Base-by-base conservation (phyloP, 306 rosid genomes). In the Prunus fruticosa region DNA sequence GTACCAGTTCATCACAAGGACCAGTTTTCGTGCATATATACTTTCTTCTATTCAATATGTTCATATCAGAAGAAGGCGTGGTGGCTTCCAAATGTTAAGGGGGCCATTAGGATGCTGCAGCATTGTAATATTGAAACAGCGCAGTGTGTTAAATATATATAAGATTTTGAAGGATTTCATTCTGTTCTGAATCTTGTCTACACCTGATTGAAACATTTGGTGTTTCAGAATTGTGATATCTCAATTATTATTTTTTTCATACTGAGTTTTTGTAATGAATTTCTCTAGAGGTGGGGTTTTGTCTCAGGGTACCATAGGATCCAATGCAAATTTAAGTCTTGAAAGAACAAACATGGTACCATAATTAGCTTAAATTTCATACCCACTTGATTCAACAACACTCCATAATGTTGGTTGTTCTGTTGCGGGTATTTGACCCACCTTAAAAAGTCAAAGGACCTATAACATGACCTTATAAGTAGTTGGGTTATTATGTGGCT, bases 151-250 rank as follows among this genome's bases (percentile, higher is more conserved):
- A 25, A 46, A 64, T 38, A 23, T 15, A 61, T 56, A 20, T 2
- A 74, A 27, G 15, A 30, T 61, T 38, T 61, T 51, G 58, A 52
- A 23, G 3, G 58, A 72, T 56, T 25, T 23, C 52, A 22, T 46
- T 73, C n/a, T 34, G n/a, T 63, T 76, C 73, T 38, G 43, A 8
- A 38, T 38, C 43, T 63, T 25, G 51, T 62, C 49, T 11, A 6
- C 65, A 72, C 66, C 32, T 32, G 64, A 54, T 45, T 20, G 34
- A 34, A 53, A 53, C 14, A 20, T 38, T 19, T 19, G 28, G n/a
- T 71, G 75, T 53, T 53, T 53, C 75, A 6, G 50, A 53, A 19
- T 32, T 32, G 64, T 53, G 75, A 71, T 71, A 19, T 71, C 32
- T 71, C 32, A 53, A 12, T n/a, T 53, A 12, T 34, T 6, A 53